Evolutionary conservation across 257 asterid species (phyloP).

Genomic region (Scutellaria minor): DNA sequence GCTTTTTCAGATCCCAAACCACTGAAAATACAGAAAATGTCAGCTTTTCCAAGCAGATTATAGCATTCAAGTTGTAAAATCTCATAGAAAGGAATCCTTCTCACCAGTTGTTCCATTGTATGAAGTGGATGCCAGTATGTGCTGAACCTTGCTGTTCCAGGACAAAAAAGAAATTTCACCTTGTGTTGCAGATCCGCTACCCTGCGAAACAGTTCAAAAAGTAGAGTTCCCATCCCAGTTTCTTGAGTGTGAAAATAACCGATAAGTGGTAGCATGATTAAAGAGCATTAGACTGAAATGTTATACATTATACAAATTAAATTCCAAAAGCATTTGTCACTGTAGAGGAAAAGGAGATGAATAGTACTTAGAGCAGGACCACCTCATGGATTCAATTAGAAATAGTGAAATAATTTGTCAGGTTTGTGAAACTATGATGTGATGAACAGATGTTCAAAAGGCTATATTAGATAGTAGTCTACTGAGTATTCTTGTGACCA

Average conservation of each 20-base stretch:
- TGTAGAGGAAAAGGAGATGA: not conserved
- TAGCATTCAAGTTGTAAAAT: constrained; percentile 31
- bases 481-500: constrained; percentile 2
- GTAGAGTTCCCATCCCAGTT: constrained; percentile 32
- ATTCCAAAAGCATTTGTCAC: not conserved
- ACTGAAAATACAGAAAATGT: constrained; percentile 55
- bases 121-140: constrained; percentile 92
- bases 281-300: not conserved
- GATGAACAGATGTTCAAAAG: constrained; percentile 18
- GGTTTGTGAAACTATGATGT: constrained; percentile 6
- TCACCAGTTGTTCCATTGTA: constrained; percentile 91
- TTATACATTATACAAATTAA: not conserved
- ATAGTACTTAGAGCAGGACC: constrained; percentile 8
- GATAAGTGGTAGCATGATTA: constrained; percentile 9
- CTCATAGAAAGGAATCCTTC: constrained; percentile 28
- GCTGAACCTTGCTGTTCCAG: constrained; percentile 90
- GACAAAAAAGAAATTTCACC: constrained; percentile 94
- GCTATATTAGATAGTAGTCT: not conserved
- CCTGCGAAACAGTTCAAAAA: constrained; percentile 54
- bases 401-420: not conserved
- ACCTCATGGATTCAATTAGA: not conserved
- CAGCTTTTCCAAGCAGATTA: constrained; percentile 37
- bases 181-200: constrained; percentile 90
- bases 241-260: constrained; percentile 15
- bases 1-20: constrained; percentile 97